Evolutionary conservation across 345 rosid genomes (phyloP).

Genomic region (thale cress (Arabidopsis thaliana)): TAIR10.1 NC_003070.9:30046001-30046500

Average conservation of each 20-base stretch:
- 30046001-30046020: not conserved
- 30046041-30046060: not conserved
- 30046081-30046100: not conserved
- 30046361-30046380: not conserved
- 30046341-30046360: slow-evolving; percentile 4
- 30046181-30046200: not conserved
- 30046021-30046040: not conserved
- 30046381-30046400: not conserved
- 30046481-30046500: slow-evolving; percentile 38
- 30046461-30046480: slow-evolving; percentile 25
- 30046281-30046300: slow-evolving; percentile 1
- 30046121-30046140: not conserved
- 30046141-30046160: not conserved
- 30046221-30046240: slow-evolving; percentile 1
- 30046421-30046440: slow-evolving; percentile 8
- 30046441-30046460: slow-evolving; percentile 26
- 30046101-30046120: not conserved
- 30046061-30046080: not conserved
- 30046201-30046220: not conserved
- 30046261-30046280: slow-evolving; percentile 12
- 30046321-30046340: slow-evolving; percentile 15
- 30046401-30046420: not conserved
- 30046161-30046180: not conserved
- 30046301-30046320: slow-evolving; percentile 30
- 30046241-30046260: slow-evolving; percentile 12